These are phyloP conservation scores for Osmanthus fragrans DNA, from an alignment of 257 asterid species.

Conservation along the genomic window DNA sequence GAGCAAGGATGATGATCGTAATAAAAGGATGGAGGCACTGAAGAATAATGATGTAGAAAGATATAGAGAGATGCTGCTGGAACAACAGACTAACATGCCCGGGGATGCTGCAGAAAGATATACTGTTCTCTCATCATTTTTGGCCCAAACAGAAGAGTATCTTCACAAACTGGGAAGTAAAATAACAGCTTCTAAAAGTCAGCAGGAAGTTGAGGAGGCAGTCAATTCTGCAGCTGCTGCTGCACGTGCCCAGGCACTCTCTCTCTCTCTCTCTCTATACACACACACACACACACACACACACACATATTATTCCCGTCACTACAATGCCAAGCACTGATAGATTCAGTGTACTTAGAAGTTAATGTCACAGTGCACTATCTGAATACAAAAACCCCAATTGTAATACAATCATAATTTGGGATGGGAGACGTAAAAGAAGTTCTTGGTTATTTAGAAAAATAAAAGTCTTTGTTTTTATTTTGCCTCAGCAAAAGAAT, in stretches of 20 bases:
- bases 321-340: neutral
- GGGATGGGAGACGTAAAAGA: neutral
- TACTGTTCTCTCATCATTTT: constrained; percentile 90
- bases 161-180: constrained; percentile 87
- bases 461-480: neutral
- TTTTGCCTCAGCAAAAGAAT: neutral
- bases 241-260: constrained; percentile 82
- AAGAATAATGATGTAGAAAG: constrained; percentile 98
- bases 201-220: constrained; percentile 98
- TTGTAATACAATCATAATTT: neutral
- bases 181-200: constrained; percentile 93
- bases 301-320: no score
- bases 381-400: neutral
- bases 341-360: neutral
- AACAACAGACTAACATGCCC: constrained; percentile 78
- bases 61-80: constrained; percentile 96
- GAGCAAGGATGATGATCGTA: constrained; percentile 84
- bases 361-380: neutral
- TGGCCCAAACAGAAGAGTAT: constrained; percentile 93
- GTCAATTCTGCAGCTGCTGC: constrained; percentile 82
- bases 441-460: neutral
- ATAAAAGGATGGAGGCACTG: constrained; percentile 97
- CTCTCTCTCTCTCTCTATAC: constrained; percentile 20
- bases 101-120: constrained; percentile 99
- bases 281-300: no score